Conservation (phyloP, 1,284 basidiomycete genomes). For the Melampsora americana region DNA sequence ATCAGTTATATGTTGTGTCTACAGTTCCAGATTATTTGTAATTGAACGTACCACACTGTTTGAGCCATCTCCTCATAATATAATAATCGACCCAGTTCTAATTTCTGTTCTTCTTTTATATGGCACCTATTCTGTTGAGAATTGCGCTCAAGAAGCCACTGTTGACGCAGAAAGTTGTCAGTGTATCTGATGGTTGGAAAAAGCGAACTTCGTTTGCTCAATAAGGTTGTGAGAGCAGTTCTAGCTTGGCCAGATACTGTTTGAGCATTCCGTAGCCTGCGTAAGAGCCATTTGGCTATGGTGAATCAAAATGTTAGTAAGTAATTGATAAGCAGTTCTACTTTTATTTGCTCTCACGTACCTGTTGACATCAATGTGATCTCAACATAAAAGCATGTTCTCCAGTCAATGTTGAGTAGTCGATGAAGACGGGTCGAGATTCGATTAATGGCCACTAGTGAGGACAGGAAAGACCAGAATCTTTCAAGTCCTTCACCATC, state of each 20-base stretch:
- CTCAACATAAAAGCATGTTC: neutral
- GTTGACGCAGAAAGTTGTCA: too few relatives aligned
- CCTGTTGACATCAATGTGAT: neutral
- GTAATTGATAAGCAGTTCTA: too few relatives aligned
- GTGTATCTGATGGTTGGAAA: too few relatives aligned
- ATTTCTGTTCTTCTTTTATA: neutral
- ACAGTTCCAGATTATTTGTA: too few relatives aligned
- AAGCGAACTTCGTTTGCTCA: neutral
- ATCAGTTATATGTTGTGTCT: too few relatives aligned
- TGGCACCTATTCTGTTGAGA: neutral
- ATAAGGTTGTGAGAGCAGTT: neutral
- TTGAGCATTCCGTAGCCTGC: neutral
- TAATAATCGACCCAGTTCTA: slow-evolving; percentile 4
- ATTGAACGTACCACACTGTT: neutral
- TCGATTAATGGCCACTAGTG: too few relatives aligned
- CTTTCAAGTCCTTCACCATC: too few relatives aligned
- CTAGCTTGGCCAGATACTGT: neutral
- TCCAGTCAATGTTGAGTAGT: too few relatives aligned
- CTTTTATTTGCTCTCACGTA: neutral
- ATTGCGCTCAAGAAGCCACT: neutral
- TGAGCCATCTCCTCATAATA: neutral
- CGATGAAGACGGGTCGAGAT: too few relatives aligned
- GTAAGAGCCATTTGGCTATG: neutral
- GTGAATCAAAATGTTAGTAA: neutral
- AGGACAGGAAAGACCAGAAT: too few relatives aligned